phyloP scores from a whole-genome alignment of 352 stramenopile species.

The Globisporangium cylindrosporum region DNA sequence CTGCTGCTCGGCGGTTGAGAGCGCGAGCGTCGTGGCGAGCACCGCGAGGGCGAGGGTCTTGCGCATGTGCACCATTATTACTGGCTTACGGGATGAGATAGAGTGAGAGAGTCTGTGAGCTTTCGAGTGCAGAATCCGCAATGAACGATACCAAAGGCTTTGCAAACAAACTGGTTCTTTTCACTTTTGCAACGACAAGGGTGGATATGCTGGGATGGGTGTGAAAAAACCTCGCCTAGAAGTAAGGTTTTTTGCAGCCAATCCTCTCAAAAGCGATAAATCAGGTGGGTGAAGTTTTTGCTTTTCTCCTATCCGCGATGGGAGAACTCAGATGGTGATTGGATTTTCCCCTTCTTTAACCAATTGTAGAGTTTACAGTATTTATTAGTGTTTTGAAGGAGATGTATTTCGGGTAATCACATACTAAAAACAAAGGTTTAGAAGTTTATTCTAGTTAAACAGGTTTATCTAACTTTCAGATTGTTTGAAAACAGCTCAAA shows the following conservation, averaged over 20 bases:
- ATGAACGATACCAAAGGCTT: conserved; percentile 1
- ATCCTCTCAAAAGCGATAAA: conserved; percentile 16
- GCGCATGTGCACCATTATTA: conserved; percentile 18
- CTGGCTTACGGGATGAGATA: background rate
- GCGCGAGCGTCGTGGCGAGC: conserved; percentile 17
- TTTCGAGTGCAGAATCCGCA: conserved; percentile 9
- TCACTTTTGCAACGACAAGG: background rate
- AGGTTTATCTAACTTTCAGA: too few relatives aligned
- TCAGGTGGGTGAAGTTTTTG: conserved; percentile 10
- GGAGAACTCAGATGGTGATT: conserved; percentile 8
- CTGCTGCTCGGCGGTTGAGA: conserved; percentile 8
- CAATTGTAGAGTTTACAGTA: too few relatives aligned
- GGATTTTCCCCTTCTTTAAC: background rate
- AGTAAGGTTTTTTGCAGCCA: conserved; percentile 6
- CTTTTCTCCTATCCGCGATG: background rate
- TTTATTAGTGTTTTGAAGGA: too few relatives aligned
- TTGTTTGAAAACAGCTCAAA: background rate
- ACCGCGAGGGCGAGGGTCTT: conserved; percentile 21
- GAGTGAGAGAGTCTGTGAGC: background rate
- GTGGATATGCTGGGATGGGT: conserved; percentile 5
- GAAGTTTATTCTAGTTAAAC: too few relatives aligned
- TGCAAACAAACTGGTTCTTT: conserved; percentile 7
- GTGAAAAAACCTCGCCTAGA: conserved; percentile 11
- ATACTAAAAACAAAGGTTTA: too few relatives aligned
- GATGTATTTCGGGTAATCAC: background rate